A percentile compares a stretch with the other conserved stretches of the same genome.
Conservation (phyloP, 1,139 yeast species). For the Arxiozyma telluris region DNA sequence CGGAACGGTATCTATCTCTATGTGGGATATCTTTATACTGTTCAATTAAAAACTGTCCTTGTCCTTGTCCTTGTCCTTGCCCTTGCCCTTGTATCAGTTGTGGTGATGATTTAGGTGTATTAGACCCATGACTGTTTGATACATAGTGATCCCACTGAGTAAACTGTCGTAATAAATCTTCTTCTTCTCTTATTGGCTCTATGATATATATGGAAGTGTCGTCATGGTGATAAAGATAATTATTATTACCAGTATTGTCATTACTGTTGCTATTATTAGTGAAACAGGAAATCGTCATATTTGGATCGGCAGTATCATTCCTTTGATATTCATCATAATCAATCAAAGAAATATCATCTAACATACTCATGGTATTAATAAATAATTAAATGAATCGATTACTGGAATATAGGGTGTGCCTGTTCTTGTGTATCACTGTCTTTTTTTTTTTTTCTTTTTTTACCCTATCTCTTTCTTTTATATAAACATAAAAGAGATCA, state of each 20-base stretch:
- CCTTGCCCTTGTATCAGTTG: neutral
- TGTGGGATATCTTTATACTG: neutral
- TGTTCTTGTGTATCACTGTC: neutral
- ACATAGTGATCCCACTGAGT: conserved; percentile 1
- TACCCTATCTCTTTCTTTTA: no score
- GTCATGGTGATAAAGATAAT: no score
- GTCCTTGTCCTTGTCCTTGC: neutral
- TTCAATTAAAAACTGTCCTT: neutral
- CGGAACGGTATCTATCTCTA: neutral
- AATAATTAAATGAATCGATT: no score
- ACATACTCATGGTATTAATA: neutral
- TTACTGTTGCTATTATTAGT: neutral
- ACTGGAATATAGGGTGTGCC: no score
- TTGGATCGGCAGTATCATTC: no score
- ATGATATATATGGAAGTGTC: neutral
- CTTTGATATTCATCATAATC: no score
- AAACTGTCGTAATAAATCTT: neutral
- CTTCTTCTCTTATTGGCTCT: neutral
- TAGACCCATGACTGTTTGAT: neutral
- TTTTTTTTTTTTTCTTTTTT: no score
- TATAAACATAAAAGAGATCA: no score
- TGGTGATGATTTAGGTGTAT: neutral
- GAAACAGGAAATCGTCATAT: neutral
- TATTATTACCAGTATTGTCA: neutral
- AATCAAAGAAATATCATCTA: neutral